Base-by-base conservation (phyloP, 108 stramenopile species). In the Mediolabrus comicus region DNA sequence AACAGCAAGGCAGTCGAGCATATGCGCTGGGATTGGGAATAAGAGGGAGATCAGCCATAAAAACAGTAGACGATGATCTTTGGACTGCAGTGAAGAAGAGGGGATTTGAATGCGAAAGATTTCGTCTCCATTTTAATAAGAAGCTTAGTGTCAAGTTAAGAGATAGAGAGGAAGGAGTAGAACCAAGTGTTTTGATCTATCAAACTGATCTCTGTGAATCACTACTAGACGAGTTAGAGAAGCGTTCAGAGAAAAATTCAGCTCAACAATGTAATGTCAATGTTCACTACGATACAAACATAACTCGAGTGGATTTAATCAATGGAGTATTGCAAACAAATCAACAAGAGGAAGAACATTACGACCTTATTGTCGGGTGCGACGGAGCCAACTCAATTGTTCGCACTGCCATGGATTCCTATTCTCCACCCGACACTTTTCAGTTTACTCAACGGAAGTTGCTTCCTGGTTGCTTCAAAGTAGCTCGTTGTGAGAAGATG, bases 311-410 rank as follows among this genome's bases (percentile, higher is more conserved):
- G 35, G 62, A 81, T 58, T 38, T 76, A 3, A 24, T 53, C 61
- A 10, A 35, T 60, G 10, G 16, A 24, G 16, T 70, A 27, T 52
- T 19, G 26, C 26, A 35, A 9, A 36, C 26, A 28, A 51, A 39
- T 10, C 38, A 67, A 60, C 39, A 71, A 25, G 8, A 73, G 31
- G 31, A 66, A 13, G 25, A 53, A 52, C 36, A 67, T 11, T 92
- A 77, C 64, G 90, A 92, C 61, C 54, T 92, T 1, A 68, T 92
- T 24, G 72, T 88, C 22, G 90, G 90, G 16, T 87, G 87, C 29
- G 90, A 88, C 60, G 90, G 90, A 3, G 84, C 86, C 17, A 92
- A 92, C 62, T 89, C 87, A 6, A 54, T 78, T 13, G 87, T 92
- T 22, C 75, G 90, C 14, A 12, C 27, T 17, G 65, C 83, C 8